Evolutionary conservation across 768 basidiomycete genomes (phyloP), one percentile per base, ranked within the genome.

Genomic region (Lactarius pseudohatsudake): DNA sequence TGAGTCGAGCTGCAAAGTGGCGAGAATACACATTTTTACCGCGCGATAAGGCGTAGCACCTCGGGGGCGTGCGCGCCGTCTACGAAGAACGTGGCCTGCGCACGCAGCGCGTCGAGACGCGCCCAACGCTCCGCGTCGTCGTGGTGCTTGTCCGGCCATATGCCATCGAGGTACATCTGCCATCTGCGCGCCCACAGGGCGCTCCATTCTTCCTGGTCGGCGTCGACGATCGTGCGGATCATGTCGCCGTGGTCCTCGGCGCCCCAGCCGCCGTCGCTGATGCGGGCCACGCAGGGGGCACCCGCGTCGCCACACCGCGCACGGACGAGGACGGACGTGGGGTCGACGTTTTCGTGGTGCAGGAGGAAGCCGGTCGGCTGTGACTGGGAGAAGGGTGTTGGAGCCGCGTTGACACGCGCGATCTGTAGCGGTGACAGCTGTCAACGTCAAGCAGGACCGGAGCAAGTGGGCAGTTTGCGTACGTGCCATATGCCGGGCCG

Each of bases 401-500:
- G 70, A 2, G 61, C 62, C 5, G 70, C 62, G 50, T 70, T 70
- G 13, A 70, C 64, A 2, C 58, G 59, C 5, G 57, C 54, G 40
- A 70, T 56, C 70, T 70, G 18, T 9, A 34, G 22, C 47, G 32
- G 36, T 38, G 47, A 32, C 30, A 26, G 36, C 13, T 34, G 62
- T 61, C 59, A 60, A 62, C 22, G 41, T 28, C 59, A 61, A 22
- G 54, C 16, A 8, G 15, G 15, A 20, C 8, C n/a, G 16, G 38
- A 32, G 1, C 6, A 18, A 36, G 15, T 9, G 41, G 18, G 11
- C 2, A 22, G 11, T 11, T 32, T 47, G 45, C 68, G 54, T 55
- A 65, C 70, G n/a, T 63, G 68, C 70, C 70, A 70, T n/a, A 4
- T 54, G 18, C 70, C 67, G 22, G 64, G 64, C n/a, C 64, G 62